Percentiles rank a stretch among this genome's conserved stretches.
phyloP scores from a whole-genome alignment of 441 rosid genomes.

The Corymbia citriodora region DNA sequence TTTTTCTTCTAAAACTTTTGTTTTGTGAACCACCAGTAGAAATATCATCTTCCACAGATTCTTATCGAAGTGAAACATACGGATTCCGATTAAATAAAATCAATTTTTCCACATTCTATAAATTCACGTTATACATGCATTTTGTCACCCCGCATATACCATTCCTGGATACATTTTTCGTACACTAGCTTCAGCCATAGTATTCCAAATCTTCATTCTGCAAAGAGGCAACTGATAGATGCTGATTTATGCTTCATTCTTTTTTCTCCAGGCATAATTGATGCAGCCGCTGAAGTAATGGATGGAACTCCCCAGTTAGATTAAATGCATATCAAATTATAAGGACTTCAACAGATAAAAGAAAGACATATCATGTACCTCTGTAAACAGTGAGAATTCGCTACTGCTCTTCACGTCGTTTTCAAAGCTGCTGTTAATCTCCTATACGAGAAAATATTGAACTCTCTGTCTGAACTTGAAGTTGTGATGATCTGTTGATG shows the following conservation, averaged over 20 bases:
- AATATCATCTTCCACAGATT: neutral
- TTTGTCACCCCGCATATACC: neutral
- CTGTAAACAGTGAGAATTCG: neutral
- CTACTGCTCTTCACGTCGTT: neutral
- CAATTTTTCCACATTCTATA: neutral
- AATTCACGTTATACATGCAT: neutral
- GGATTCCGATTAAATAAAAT: neutral
- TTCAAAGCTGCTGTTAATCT: neutral
- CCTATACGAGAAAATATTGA: neutral
- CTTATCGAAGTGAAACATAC: neutral
- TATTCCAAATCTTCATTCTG: neutral
- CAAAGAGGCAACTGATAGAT: neutral
- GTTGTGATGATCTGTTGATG: neutral
- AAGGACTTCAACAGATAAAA: neutral
- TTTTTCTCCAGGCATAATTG: neutral
- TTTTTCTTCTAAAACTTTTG: neutral
- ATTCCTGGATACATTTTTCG: neutral
- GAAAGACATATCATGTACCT: neutral
- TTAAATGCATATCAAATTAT: neutral
- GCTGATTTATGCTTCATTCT: neutral
- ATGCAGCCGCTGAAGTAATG: neutral
- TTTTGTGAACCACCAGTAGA: neutral
- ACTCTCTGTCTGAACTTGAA: neutral
- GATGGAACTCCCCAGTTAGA: neutral
- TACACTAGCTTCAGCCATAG: neutral